Evolutionary conservation across 1,284 basidiomycete genomes (phyloP), one percentile per base, ranked within the genome.

Genomic region (Leucoagaricus sp.): DNA sequence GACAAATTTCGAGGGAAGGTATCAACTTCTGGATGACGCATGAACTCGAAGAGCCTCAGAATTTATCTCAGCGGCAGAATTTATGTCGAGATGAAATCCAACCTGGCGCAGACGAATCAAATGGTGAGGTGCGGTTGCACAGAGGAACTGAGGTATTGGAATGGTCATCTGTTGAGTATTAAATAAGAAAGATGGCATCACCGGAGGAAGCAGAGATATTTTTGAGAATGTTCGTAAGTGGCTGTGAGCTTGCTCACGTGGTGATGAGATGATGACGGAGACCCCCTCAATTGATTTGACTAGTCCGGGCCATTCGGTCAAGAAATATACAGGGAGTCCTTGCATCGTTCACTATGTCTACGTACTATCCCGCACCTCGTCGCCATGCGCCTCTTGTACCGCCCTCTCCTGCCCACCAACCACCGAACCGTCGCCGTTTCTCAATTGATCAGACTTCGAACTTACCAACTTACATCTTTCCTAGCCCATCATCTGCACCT

Each of bases 391-490:
- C 40, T 17, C n/a, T 28, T 15, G 15, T 33, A 12, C 23, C 31
- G 31, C 7, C n/a, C 3, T 13, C 53, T 4, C 12, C 25, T 25
- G n/a, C 9, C 36, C 17, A 48, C 29, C 31, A 23, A 9, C 53
- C 40, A 33, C 21, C 12, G 23, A 21, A 46, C 12, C 13, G 12
- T 23, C 21, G 15, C 15, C 45, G 13, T 13, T 40, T 19, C 19
- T 53, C 13, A 23, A 17, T 29, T 21, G 25, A 60, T 5, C 51
- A 61, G 25, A 49, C 46, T 15, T n/a, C n/a, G n/a, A 58, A 61
- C 17, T 53, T 51, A 9, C 58, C 60, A 26, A 58, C 64, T 3
- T 68, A 67, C 47, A 60, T 67, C 12, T 69, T 68, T 49, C 66
- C 65, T 34, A 60, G 59, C 42, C 66, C 67, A 19, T 57, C 61